Base-by-base conservation (phyloP, 352 stramenopile species). In the Pythium aristosporum region DNA sequence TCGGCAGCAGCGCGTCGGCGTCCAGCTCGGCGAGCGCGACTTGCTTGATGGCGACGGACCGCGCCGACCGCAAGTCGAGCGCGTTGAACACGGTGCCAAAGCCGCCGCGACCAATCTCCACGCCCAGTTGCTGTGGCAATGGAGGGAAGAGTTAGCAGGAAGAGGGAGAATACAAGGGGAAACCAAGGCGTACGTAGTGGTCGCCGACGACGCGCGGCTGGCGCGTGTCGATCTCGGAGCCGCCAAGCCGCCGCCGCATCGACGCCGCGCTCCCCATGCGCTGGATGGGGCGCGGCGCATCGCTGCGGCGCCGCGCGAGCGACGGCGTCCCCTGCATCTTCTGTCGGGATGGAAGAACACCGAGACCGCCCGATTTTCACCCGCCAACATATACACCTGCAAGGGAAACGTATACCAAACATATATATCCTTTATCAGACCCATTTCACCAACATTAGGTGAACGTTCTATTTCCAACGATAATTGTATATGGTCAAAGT, bases 11-110 rank as follows among this genome's bases (percentile, higher is more conserved):
- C 57, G 91, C 87, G 59, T 93, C 86, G 63, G 89, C 90, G 75
- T 90, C 86, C 51, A 96, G 88, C 59, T 94, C 82, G 9, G 82
- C 74, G 41, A 95, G 68, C 25, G 86, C 89, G 18, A 96, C 83
- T 66, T 95, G 86, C 60, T 96, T 96, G 43, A 96, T 93, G 18
- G 87, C 87, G 32, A 96, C 86, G 7, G 84, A 94, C 36, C 84
- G 84, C 18, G 79, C 87, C 53, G 89, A 92, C 21, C 83, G 81
- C 62, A 94, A 71, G 60, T 95, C 86, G 54, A 97, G 71, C 16
- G 90, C 93, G n/a, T 84, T 77, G 64, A 88, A 98, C 36, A 98
- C 92, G 21, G 92, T 73, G 18, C 89, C 91, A 63, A 97, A 98
- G 47, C 92, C 93, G 16, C 93, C 93, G 12, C 88, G 87, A 0